Conservation (phyloP, 352 stramenopile genomes). For the Phytophthora niederhauseri region DNA sequence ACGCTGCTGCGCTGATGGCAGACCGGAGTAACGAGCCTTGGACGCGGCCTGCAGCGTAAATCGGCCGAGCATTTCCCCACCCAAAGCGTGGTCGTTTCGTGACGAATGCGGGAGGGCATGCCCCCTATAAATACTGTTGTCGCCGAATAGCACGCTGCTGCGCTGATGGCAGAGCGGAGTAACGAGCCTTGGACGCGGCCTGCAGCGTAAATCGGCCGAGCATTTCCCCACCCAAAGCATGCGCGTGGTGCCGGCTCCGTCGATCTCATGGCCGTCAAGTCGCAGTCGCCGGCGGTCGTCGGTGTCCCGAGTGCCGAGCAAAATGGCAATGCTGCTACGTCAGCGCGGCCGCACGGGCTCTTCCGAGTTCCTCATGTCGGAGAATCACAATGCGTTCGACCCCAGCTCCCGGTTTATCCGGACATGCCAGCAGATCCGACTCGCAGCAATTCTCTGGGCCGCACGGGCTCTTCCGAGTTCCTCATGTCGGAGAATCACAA, state of each 20-base stretch:
- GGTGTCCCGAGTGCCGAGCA: constrained; percentile 14
- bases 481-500: constrained; percentile 56
- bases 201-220: constrained; percentile 14
- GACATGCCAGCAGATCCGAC: constrained; percentile 57
- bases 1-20: constrained; percentile 4
- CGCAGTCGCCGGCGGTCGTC: constrained; percentile 36
- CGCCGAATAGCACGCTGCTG: neutral
- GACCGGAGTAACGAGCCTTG: constrained; percentile 3
- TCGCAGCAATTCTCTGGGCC: constrained; percentile 55
- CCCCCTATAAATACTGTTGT: constrained; percentile 20
- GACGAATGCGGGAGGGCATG: constrained; percentile 2
- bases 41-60: constrained; percentile 11
- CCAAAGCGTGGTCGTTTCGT: constrained; percentile 28
- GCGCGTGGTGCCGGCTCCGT: constrained; percentile 26
- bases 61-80: constrained; percentile 7
- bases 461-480: constrained; percentile 54
- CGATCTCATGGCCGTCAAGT: constrained; percentile 11
- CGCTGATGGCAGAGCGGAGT: constrained; percentile 8
- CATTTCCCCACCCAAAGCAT: constrained; percentile 13
- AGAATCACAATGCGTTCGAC: constrained; percentile 68
- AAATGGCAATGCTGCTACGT: constrained; percentile 31
- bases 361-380: constrained; percentile 49
- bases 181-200: constrained; percentile 2
- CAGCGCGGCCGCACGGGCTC: constrained; percentile 48
- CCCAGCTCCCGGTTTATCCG: constrained; percentile 58